Percentiles rank a stretch among this genome's conserved stretches.
phyloP scores from a whole-genome alignment of 2,329 filamentous ascomycete genomes.

The Lasiodiplodia gonubiensis region DNA sequence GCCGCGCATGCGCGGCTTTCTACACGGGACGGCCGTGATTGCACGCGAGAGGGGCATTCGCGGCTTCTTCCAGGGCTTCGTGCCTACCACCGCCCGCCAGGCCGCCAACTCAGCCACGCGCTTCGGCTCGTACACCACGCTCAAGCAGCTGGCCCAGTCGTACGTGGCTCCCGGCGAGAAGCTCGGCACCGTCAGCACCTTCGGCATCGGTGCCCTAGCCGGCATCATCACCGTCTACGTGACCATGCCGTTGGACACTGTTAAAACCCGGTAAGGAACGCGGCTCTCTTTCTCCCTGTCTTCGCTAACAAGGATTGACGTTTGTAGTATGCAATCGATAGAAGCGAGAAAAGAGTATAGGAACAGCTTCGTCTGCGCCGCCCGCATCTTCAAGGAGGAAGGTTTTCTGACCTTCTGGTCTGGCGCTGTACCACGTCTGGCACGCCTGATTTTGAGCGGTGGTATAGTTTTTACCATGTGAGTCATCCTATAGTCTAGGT shows the following conservation, averaged over 20 bases:
- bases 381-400: constrained; percentile 85
- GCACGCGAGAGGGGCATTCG: constrained; percentile 83
- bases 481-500: constrained; percentile 74
- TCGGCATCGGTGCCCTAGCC: constrained; percentile 86
- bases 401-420: constrained; percentile 92
- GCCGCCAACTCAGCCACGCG: constrained; percentile 92
- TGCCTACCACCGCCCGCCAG: constrained; percentile 92
- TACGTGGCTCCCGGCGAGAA: constrained; percentile 96
- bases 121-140: constrained; percentile 87
- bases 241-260: constrained; percentile 79
- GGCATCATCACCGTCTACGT: constrained; percentile 85
- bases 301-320: background rate
- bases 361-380: constrained; percentile 84
- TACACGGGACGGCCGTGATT: constrained; percentile 88
- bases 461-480: constrained; percentile 93
- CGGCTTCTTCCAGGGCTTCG: constrained; percentile 96
- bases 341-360: constrained; percentile 81
- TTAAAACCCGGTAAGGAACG: constrained; percentile 71
- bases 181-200: constrained; percentile 84
- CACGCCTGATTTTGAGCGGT: constrained; percentile 84
- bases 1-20: constrained; percentile 87
- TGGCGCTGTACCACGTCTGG: constrained; percentile 84
- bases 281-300: constrained; percentile 3
- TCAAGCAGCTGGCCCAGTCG: constrained; percentile 88
- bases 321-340: constrained; percentile 84